Percentiles rank a stretch among this genome's conserved stretches.
These are phyloP conservation scores for Paracamarosporium sp. DNA, from an alignment of 2,329 filamentous ascomycete genomes.

Conservation along the genomic window DNA sequence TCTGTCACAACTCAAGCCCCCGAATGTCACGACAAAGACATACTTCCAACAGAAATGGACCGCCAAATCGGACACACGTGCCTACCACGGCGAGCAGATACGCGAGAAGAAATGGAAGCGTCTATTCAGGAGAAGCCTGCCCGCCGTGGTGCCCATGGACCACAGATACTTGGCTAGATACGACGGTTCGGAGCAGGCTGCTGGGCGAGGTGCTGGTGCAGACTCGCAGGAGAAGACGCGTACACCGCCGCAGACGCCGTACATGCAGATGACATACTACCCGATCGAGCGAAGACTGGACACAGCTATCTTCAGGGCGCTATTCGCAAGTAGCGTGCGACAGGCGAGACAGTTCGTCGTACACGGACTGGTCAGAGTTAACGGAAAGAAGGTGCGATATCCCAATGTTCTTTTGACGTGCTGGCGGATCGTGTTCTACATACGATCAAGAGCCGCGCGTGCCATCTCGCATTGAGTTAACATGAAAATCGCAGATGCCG, in stretches of 20 bases:
- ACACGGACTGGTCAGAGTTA: constrained; percentile 92
- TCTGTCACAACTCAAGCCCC: constrained; percentile 64
- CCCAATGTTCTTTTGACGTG: not conserved
- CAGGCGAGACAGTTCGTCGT: constrained; percentile 95
- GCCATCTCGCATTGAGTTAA: constrained; percentile 5
- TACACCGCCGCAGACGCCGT: constrained; percentile 69
- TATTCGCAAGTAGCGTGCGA: constrained; percentile 92
- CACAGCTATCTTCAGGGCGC: constrained; percentile 88
- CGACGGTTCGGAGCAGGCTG: constrained; percentile 84
- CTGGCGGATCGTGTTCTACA: not conserved
- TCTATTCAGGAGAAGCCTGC: constrained; percentile 84
- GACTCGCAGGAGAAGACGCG: constrained; percentile 25
- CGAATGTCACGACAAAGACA: constrained; percentile 56
- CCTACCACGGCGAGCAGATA: constrained; percentile 95
- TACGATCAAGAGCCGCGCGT: not conserved
- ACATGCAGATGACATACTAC: constrained; percentile 95
- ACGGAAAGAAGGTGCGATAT: constrained; percentile 81
- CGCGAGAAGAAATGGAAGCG: constrained; percentile 92
- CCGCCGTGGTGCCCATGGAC: constrained; percentile 86
- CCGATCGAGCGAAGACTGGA: constrained; percentile 90
- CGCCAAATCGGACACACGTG: constrained; percentile 82
- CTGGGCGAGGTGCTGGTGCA: constrained; percentile 79
- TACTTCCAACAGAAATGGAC: constrained; percentile 99
- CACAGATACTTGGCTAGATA: constrained; percentile 76
- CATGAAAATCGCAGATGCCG: constrained; percentile 69